Conservation (phyloP, 495 filamentous ascomycete species). For the Endocarpon pusillum region DNA sequence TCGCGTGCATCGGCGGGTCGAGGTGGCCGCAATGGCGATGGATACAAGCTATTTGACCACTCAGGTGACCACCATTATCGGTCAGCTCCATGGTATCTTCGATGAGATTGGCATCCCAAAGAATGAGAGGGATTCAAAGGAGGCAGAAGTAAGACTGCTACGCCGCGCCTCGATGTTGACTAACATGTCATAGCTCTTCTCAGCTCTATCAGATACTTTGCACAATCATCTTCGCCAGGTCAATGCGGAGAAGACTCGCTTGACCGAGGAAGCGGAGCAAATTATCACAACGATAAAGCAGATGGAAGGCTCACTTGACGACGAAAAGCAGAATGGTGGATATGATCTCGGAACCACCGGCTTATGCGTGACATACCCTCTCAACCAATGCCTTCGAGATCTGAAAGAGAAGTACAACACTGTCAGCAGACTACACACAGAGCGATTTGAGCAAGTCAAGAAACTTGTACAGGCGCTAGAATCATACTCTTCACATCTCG, state of each 20-base stretch:
- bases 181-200: slow-evolving; percentile 46
- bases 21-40: slow-evolving; percentile 54
- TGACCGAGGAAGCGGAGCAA: slow-evolving; percentile 72
- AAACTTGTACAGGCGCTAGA: slow-evolving; percentile 87
- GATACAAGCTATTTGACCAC: slow-evolving; percentile 82
- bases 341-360: slow-evolving; percentile 46
- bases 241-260: slow-evolving; percentile 69
- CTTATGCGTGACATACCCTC: slow-evolving; percentile 60
- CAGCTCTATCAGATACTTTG: slow-evolving; percentile 69
- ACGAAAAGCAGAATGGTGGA: slow-evolving; percentile 42
- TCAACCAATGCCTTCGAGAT: slow-evolving; percentile 54
- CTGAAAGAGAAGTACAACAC: slow-evolving; percentile 74
- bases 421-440: slow-evolving; percentile 63
- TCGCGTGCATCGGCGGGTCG: not conserved
- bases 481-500: slow-evolving; percentile 87
- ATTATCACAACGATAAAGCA: slow-evolving; percentile 73
- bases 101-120: slow-evolving; percentile 86
- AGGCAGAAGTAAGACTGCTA: slow-evolving; percentile 53
- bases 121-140: slow-evolving; percentile 77
- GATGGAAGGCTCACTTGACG: slow-evolving; percentile 83
- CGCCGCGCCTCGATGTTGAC: not conserved
- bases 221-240: slow-evolving; percentile 70
- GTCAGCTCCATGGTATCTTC: slow-evolving; percentile 79
- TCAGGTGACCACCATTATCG: slow-evolving; percentile 83
- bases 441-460: slow-evolving; percentile 86